Evolutionary conservation across 2,329 filamentous ascomycete genomes (phyloP).

Genomic region (Thelonectria discophora): DNA sequence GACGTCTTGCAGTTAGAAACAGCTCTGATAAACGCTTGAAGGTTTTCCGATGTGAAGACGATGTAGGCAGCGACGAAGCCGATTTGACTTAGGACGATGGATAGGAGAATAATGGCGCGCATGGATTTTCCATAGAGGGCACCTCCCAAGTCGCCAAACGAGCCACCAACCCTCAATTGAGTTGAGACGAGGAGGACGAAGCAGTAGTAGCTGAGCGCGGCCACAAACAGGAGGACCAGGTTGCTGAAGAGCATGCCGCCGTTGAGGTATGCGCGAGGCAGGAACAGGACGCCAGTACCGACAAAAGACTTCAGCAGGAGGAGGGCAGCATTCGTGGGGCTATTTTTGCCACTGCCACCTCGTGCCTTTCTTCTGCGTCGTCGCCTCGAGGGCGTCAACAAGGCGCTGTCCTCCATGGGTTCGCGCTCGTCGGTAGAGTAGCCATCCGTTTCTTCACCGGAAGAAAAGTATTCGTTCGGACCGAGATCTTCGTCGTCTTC

Average conservation of each 20-base stretch:
- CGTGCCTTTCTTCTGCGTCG: conserved; percentile 81
- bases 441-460: conserved; percentile 74
- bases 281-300: conserved; percentile 92
- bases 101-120: conserved; percentile 85
- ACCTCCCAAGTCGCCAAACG: conserved; percentile 96
- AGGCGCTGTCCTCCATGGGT: conserved; percentile 85
- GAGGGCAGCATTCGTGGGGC: conserved; percentile 79
- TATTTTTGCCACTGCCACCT: conserved; percentile 78
- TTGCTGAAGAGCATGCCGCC: conserved; percentile 98
- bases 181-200: conserved; percentile 93
- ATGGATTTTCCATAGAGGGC: conserved; percentile 91
- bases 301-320: conserved; percentile 97
- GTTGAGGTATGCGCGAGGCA: conserved; percentile 92
- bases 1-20: conserved; percentile 87
- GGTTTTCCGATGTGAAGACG: conserved; percentile 94
- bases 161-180: conserved; percentile 85
- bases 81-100: conserved; percentile 94
- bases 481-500: conserved; percentile 92
- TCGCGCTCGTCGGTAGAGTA: conserved; percentile 75
- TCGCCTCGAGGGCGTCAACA: conserved; percentile 79
- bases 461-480: conserved; percentile 91
- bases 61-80: conserved; percentile 96
- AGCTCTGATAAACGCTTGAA: conserved; percentile 93
- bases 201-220: conserved; percentile 92
- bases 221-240: conserved; percentile 85